Evolutionary conservation across 306 rosid genomes (phyloP), one percentile per base, ranked within the genome.

Genomic region (Medicago arabica): DNA sequence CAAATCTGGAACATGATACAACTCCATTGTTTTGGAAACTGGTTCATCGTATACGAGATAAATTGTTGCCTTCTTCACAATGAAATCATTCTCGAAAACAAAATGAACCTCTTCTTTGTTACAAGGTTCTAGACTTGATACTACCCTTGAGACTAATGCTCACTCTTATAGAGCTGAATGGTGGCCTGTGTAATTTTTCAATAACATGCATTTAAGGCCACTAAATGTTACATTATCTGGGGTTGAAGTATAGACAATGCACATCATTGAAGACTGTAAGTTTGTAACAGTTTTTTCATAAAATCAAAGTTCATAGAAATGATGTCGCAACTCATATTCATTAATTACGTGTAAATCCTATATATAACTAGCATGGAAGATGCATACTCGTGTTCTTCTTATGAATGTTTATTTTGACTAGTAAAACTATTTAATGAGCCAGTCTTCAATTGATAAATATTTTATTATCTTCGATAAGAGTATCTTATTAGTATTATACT

Each of bases 111-210:
- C 34, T 7, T 70, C 71, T 69, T 39, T 60, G 21, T 78, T 61
- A 2, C 76, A 65, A 1, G 75, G 34, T 40, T 70, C 65, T 34
- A 49, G 18, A 18, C 72, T 47, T 60, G 71, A 47, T 21, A 60
- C 14, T 28, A 28, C 34, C 11, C 51, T 46, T n/a, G 60, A 51
- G 60, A 25, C 23, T 71, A 78, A 3, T 53, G 74, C 4, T 64
- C 66, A 25, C 17, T 18, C 60, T 71, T 72, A 41, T 63, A 41
- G 23, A 79, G 60, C 18, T 72, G 73, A 63, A 72, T 71, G 41
- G 41, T 71, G 61, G 1, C 1, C 50, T 8, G 78, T 38, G 36
- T n/a, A 21, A 41, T 63, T 79, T 64, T 28, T 79, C 53, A 79
- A 25, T 17, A 79, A 18, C 31, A 79, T n/a, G 13, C 12, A 54